phyloP scores from a whole-genome alignment of 208 protist species.

The Hexamita inflata region DNA sequence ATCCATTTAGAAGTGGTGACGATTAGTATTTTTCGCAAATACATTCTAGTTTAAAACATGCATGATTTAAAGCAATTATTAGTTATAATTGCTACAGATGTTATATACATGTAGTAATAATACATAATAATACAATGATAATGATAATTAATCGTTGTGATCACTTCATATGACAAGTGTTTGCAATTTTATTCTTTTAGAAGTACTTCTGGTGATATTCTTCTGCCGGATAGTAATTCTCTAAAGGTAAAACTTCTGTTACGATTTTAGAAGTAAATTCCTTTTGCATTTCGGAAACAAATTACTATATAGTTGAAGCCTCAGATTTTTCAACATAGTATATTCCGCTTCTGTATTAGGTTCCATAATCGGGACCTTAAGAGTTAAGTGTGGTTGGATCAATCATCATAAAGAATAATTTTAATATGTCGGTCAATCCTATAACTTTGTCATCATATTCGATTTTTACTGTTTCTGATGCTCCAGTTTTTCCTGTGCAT shows the following conservation, averaged over 20 bases:
- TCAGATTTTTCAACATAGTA: constrained; percentile 21
- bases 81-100: too few relatives aligned
- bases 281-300: background rate
- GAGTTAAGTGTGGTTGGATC: constrained; percentile 34
- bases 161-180: too few relatives aligned
- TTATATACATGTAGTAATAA: too few relatives aligned
- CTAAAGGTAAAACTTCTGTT: background rate
- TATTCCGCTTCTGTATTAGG: constrained; percentile 32
- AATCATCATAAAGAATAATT: constrained; percentile 28
- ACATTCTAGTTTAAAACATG: too few relatives aligned
- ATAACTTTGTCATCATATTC: constrained; percentile 30
- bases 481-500: constrained; percentile 29
- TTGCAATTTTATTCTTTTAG: too few relatives aligned
- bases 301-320: background rate
- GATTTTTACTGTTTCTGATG: constrained; percentile 35
- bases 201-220: constrained; percentile 29
- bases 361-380: constrained; percentile 31
- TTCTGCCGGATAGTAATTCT: constrained; percentile 18
- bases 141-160: too few relatives aligned
- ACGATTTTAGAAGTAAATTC: background rate
- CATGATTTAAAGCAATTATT: too few relatives aligned
- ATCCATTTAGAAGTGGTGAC: too few relatives aligned
- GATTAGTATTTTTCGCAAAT: too few relatives aligned
- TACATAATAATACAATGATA: too few relatives aligned
- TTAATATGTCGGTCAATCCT: constrained; percentile 16